Base-by-base conservation (phyloP, 2,329 filamentous ascomycete genomes). In the Aspergillus chevalieri region DNA sequence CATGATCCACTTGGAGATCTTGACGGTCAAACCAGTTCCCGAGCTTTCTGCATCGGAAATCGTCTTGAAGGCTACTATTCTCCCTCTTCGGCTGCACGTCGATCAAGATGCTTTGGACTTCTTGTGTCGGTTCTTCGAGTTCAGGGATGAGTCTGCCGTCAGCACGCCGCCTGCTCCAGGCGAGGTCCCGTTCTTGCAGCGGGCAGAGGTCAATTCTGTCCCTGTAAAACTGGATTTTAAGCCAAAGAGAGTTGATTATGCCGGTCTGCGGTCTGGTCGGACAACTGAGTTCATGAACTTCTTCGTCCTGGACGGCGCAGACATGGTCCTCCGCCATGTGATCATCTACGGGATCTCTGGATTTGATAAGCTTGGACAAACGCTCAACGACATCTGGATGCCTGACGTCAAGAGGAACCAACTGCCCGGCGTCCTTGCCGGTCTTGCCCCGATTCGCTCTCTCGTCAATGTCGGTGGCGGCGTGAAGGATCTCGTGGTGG, bases 281-380 rank as follows among this genome's bases (percentile, higher is more conserved):
- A 97, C 93, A 0, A 95, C 89, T 0, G 93, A 98, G 67, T 95
- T 98, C 63, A 97, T 97, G 91, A 98, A 98, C 68, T 96, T 98
- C 65, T 80, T 98, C 56, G 87, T 92, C 12, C 80, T 98, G 1
- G 93, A 98, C 58, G 85, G 88, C 56, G 84, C 93, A 2, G 84
- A 92, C 52, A 87, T 98, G 78, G 81, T 86, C 6, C 79, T 98
- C 47, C 82, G 87, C 10, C 91, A 92, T 65, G 87, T 88, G 22
- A 97, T 98, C 58, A 83, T 97, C 33, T 96, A 97, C 58, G 93
- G 94, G 24, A 82, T 95, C 1, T 84, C 84, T 6, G 93, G 93
- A 0, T 96, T 97, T 59, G 91, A 97, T 58, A 84, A 87, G 45
- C 78, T 98, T 2, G 90, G 93, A 47, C 83, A 91, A 67, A 92